Evolutionary conservation across 257 asterid species (phyloP).

Genomic region (Jacaranda mimosifolia): DNA sequence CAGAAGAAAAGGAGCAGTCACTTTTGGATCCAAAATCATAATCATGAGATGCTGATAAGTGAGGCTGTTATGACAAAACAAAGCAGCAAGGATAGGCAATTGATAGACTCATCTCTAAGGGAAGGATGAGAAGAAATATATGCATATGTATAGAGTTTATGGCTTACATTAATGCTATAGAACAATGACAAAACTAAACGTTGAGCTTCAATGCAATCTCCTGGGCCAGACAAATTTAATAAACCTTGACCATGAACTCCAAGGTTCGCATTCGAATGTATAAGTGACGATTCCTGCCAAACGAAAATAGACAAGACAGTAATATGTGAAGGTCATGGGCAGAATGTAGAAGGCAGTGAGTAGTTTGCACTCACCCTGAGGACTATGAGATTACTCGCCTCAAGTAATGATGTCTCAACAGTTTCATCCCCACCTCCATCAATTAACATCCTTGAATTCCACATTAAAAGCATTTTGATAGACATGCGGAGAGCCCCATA

Average conservation of each 20-base stretch:
- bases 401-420: conserved; percentile 93
- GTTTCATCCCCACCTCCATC: conserved; percentile 98
- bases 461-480: conserved; percentile 94
- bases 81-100: not conserved
- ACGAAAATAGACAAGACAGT: conserved; percentile 30
- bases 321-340: conserved; percentile 24
- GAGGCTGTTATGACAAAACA: not conserved
- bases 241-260: conserved; percentile 98
- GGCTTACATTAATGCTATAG: conserved; percentile 78
- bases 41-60: not conserved
- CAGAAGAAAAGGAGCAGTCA: not conserved
- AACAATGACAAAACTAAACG: conserved; percentile 88
- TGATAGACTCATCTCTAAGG: conserved; percentile 16
- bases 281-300: conserved; percentile 79
- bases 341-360: conserved; percentile 25
- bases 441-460: conserved; percentile 89
- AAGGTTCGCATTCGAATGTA: conserved; percentile 94
- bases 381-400: conserved; percentile 97
- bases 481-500: conserved; percentile 99
- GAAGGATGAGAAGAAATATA: conserved; percentile 11
- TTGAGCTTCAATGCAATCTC: conserved; percentile 96
- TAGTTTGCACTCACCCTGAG: conserved; percentile 69
- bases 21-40: conserved; percentile 23
- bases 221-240: conserved; percentile 91
- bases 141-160: conserved; percentile 13